Evolutionary conservation across 1,284 basidiomycete species (phyloP).

Genomic region (Malassezia equina): DNA sequence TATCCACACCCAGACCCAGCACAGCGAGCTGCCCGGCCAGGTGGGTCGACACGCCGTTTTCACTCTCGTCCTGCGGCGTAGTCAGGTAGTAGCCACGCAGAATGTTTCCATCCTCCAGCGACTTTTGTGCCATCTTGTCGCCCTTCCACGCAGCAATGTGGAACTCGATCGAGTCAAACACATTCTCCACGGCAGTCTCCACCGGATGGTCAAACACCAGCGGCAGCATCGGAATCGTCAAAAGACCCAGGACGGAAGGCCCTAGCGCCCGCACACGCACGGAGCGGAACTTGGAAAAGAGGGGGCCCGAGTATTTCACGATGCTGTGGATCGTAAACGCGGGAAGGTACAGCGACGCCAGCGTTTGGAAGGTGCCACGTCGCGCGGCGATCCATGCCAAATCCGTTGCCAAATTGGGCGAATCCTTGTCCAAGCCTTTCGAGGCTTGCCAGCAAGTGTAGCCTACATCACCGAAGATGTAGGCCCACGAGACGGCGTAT

Average conservation of each 20-base stretch:
- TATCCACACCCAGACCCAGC: slow-evolving; percentile 41
- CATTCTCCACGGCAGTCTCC: slow-evolving; percentile 51
- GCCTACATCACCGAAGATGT: slow-evolving; percentile 65
- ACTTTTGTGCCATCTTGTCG: not conserved
- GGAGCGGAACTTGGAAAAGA: slow-evolving; percentile 60
- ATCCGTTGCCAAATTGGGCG: slow-evolving; percentile 15
- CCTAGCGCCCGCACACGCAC: slow-evolving; percentile 64
- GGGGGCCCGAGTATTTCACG: slow-evolving; percentile 60
- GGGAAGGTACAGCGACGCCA: slow-evolving; percentile 19
- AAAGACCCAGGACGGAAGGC: slow-evolving; percentile 62
- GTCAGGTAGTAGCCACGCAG: not conserved
- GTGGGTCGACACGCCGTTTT: not conserved
- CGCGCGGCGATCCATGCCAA: slow-evolving; percentile 28
- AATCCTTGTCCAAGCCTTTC: slow-evolving; percentile 19
- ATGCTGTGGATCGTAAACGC: slow-evolving; percentile 44
- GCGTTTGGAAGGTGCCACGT: slow-evolving; percentile 40
- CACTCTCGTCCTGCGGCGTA: not conserved
- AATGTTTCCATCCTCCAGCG: not conserved
- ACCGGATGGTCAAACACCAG: slow-evolving; percentile 48
- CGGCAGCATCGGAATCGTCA: slow-evolving; percentile 50
- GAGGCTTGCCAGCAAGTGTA: slow-evolving; percentile 68
- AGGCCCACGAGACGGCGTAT: slow-evolving; percentile 74
- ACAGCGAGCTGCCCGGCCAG: slow-evolving; percentile 15
- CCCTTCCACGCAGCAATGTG: slow-evolving; percentile 5
- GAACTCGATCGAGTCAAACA: slow-evolving; percentile 52